Evolutionary conservation across 2,329 filamentous ascomycete species (phyloP).

Genomic region (Neonectria neomacrospora): DNA sequence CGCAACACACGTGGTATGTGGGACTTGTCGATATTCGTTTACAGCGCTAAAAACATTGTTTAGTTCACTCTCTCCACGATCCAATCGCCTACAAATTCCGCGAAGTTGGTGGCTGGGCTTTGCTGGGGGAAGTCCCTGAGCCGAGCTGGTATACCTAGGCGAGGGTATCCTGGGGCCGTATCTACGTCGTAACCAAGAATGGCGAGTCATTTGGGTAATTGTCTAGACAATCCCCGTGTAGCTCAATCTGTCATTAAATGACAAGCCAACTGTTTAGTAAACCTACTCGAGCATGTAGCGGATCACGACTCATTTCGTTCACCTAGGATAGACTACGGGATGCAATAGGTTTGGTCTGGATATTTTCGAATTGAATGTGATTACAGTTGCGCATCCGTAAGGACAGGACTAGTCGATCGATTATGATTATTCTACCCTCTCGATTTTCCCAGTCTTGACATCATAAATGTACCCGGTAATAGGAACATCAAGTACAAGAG

Average conservation of each 20-base stretch:
- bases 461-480: conserved; percentile 83
- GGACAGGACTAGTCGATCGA: too few relatives aligned
- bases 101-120: conserved; percentile 67
- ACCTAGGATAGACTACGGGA: too few relatives aligned
- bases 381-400: too few relatives aligned
- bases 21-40: not conserved
- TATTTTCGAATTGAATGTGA: too few relatives aligned
- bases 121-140: conserved; percentile 67
- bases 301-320: too few relatives aligned
- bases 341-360: too few relatives aligned
- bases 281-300: too few relatives aligned
- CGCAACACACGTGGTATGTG: not conserved
- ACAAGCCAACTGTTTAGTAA: too few relatives aligned
- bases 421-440: conserved; percentile 27
- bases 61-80: conserved; percentile 51
- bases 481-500: conserved; percentile 67
- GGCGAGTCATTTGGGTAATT: too few relatives aligned
- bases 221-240: too few relatives aligned
- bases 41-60: not conserved
- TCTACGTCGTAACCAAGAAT: too few relatives aligned
- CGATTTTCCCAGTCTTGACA: conserved; percentile 72
- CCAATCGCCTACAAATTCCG: conserved; percentile 74
- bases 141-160: conserved; percentile 70
- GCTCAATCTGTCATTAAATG: too few relatives aligned
- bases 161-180: not conserved